Conservation (phyloP, 306 rosid genomes). For the Vicia villosa region DNA sequence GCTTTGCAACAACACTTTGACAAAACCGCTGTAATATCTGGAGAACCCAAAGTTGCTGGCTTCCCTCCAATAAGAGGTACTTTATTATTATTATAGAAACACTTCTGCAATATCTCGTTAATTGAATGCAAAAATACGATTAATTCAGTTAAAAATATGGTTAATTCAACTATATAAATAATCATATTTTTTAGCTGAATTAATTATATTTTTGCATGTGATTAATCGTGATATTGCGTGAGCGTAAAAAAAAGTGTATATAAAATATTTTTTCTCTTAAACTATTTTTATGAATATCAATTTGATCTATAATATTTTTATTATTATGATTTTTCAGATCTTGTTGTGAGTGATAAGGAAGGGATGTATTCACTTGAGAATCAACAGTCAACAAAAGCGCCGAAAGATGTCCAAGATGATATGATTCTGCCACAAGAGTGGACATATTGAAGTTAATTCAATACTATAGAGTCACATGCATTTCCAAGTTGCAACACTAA, state of each 20-base stretch:
- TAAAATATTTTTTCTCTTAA: too few species aligned
- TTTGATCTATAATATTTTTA: background rate
- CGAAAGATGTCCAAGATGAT: constrained; percentile 46
- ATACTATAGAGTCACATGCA: constrained; percentile 10
- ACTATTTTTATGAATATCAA: too few species aligned
- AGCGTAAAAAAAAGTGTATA: too few species aligned
- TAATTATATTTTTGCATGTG: too few species aligned
- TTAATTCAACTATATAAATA: too few species aligned
- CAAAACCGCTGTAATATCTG: constrained; percentile 56
- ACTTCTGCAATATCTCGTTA: too few species aligned
- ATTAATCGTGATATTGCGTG: too few species aligned
- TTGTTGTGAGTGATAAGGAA: constrained; percentile 37
- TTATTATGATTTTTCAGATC: constrained; percentile 38
- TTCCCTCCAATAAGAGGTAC: constrained; percentile 59
- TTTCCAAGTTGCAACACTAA: background rate
- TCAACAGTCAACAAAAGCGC: constrained; percentile 23
- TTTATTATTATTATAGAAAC: too few species aligned
- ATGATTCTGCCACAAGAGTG: constrained; percentile 77
- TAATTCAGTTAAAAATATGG: too few species aligned
- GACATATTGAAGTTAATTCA: constrained; percentile 59
- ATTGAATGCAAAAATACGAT: too few species aligned
- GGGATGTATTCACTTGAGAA: constrained; percentile 51
- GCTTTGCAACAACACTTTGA: constrained; percentile 83
- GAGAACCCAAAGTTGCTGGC: constrained; percentile 48
- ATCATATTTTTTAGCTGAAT: too few species aligned